Evolutionary conservation across 805 yeast genomes (phyloP).

Genomic region (Kuraishia molischiana): DNA sequence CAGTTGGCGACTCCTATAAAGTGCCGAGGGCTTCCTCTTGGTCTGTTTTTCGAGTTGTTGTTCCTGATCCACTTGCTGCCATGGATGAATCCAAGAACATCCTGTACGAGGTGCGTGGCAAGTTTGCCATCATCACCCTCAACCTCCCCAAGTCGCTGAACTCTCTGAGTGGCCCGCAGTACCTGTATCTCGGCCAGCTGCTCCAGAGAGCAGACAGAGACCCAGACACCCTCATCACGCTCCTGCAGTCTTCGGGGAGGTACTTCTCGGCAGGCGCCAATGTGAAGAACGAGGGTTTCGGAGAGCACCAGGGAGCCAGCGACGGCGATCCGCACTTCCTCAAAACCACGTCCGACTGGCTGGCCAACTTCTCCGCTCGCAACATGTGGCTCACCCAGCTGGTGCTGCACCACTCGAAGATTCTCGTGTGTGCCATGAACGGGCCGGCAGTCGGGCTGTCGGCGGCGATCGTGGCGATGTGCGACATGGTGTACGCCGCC

Average conservation of each 20-base stretch:
- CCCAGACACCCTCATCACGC: slow-evolving; percentile 50
- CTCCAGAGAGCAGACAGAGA: slow-evolving; percentile 56
- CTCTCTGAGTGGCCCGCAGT: slow-evolving; percentile 60
- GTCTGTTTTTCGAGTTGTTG: too few species aligned
- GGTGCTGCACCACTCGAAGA: slow-evolving; percentile 60
- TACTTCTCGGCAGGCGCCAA: slow-evolving; percentile 85
- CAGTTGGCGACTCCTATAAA: too few species aligned
- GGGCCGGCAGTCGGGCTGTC: slow-evolving; percentile 83
- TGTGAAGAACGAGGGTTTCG: slow-evolving; percentile 19
- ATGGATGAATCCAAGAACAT: neutral
- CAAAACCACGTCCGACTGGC: slow-evolving; percentile 26
- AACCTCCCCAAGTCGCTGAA: slow-evolving; percentile 53
- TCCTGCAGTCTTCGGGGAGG: slow-evolving; percentile 61
- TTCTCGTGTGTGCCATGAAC: slow-evolving; percentile 64
- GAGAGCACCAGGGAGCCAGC: slow-evolving; percentile 5
- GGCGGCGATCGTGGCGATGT: slow-evolving; percentile 63
- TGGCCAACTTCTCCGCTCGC: slow-evolving; percentile 53
- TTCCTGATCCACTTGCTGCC: too few species aligned
- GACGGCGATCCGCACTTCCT: slow-evolving; percentile 10
- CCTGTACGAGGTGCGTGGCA: slow-evolving; percentile 17
- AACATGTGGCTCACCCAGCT: slow-evolving; percentile 61
- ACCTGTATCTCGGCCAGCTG: slow-evolving; percentile 45
- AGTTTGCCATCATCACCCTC: slow-evolving; percentile 53
- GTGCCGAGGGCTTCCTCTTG: too few species aligned
- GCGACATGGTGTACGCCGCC: slow-evolving; percentile 67